A percentile compares a stretch with the other conserved stretches of the same genome.
These are phyloP conservation scores for Pseudoscleropodium purum DNA, from an alignment of 225 moss, liverwort and hornwort species.

Conservation along the genomic window DNA sequence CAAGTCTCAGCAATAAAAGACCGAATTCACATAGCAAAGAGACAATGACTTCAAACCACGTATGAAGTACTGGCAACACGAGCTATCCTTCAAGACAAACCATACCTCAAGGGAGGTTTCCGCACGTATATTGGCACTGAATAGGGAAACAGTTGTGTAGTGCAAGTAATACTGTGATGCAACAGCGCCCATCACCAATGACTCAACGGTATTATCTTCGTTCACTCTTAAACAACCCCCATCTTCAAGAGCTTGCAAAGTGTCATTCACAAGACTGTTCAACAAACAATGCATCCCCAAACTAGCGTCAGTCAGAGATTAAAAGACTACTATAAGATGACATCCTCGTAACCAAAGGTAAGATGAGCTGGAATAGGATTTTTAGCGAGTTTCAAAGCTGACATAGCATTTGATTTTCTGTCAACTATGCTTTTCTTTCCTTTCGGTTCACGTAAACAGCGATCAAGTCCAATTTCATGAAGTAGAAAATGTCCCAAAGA, in stretches of 20 bases:
- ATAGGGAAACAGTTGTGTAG: slow-evolving; percentile 90
- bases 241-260: slow-evolving; percentile 85
- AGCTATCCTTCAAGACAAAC: not conserved
- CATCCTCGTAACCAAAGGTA: not conserved
- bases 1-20: not conserved
- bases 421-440: not conserved
- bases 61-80: not conserved
- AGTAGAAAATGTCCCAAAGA: not conserved
- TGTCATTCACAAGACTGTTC: slow-evolving; percentile 70
- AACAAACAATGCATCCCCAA: not conserved
- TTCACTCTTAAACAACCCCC: slow-evolving; percentile 83
- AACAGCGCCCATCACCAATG: slow-evolving; percentile 79
- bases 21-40: not conserved
- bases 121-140: slow-evolving; percentile 77
- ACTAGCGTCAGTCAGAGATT: not conserved
- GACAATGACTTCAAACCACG: not conserved
- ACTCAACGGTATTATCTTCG: slow-evolving; percentile 79
- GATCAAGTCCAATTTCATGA: not conserved
- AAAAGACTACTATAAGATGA: not conserved
- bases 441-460: not conserved
- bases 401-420: not conserved
- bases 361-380: not conserved
- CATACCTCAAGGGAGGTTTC: slow-evolving; percentile 73
- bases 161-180: slow-evolving; percentile 98
- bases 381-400: not conserved